A percentile compares a stretch with the other conserved stretches of the same genome.
Conservation (phyloP, 2,329 filamentous ascomycete species). For the Penicillium sp. region DNA sequence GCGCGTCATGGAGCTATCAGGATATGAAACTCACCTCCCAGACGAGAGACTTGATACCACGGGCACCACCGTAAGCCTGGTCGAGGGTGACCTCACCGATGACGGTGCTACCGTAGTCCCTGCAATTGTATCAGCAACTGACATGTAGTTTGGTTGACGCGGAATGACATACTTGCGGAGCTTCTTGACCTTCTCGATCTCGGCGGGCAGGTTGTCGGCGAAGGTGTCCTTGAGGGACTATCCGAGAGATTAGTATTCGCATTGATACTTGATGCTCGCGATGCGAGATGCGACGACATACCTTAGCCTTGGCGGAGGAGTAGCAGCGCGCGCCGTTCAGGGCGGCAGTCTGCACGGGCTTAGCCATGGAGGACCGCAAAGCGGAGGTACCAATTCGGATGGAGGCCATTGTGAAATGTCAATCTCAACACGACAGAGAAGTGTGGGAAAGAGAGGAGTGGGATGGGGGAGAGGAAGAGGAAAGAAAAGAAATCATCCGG, state of each 20-base stretch:
- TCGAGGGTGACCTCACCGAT: conserved; percentile 97
- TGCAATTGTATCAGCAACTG: conserved; percentile 38
- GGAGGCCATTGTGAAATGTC: conserved; percentile 66
- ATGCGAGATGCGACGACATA: conserved; percentile 45
- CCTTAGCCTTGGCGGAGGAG: conserved; percentile 83
- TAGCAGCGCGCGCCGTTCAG: conserved; percentile 88
- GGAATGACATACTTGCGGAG: conserved; percentile 78
- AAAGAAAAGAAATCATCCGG: conserved; percentile 32
- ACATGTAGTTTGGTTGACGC: neutral
- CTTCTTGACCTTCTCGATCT: conserved; percentile 99
- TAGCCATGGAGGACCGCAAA: conserved; percentile 72
- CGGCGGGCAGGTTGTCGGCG: conserved; percentile 89
- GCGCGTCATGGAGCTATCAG: neutral
- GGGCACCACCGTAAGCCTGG: conserved; percentile 98
- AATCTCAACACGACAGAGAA: conserved; percentile 19
- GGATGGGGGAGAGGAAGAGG: conserved; percentile 35
- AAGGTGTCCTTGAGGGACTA: conserved; percentile 98
- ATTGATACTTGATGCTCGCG: conserved; percentile 11
- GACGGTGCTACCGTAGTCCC: conserved; percentile 93
- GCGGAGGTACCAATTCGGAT: conserved; percentile 78
- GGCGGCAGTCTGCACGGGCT: conserved; percentile 68
- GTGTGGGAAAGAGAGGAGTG: conserved; percentile 32
- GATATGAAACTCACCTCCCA: conserved; percentile 68
- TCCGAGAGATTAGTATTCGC: conserved; percentile 26
- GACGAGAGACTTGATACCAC: conserved; percentile 97